Conservation (phyloP, 768 basidiomycete species). For the Boletus vinaceobasis region DNA sequence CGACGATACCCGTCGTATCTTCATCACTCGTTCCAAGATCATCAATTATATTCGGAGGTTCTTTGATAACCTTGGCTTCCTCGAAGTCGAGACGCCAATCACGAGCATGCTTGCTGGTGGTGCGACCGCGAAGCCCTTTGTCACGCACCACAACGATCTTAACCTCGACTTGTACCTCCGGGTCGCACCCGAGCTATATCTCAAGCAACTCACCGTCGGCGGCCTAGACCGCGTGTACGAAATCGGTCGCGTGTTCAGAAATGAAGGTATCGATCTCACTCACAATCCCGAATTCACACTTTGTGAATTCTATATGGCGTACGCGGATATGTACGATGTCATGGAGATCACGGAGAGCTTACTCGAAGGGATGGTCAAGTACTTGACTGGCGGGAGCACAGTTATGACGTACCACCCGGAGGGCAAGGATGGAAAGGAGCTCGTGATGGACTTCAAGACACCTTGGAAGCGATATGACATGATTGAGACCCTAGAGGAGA, state of each 20-base stretch:
- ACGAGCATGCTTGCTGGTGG: slow-evolving; percentile 96
- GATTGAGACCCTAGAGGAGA: slow-evolving; percentile 94
- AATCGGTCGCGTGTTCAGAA: slow-evolving; percentile 96
- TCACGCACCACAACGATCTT: slow-evolving; percentile 99
- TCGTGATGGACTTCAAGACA: slow-evolving; percentile 81
- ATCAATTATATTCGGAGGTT: slow-evolving; percentile 92
- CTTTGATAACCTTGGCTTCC: slow-evolving; percentile 88
- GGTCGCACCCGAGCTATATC: slow-evolving; percentile 95
- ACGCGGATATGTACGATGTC: slow-evolving; percentile 97
- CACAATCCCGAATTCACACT: slow-evolving; percentile 99
- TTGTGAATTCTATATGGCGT: slow-evolving; percentile 99
- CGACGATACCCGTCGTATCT: slow-evolving; percentile 83
- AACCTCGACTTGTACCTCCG: slow-evolving; percentile 95
- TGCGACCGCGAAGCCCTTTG: slow-evolving; percentile 97
- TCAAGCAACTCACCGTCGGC: slow-evolving; percentile 96
- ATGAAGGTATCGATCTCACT: slow-evolving; percentile 97
- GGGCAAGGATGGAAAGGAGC: slow-evolving; percentile 76
- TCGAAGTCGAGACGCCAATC: slow-evolving; percentile 99
- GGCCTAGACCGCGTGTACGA: slow-evolving; percentile 98
- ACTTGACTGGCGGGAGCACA: slow-evolving; percentile 75
- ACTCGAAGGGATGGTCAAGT: slow-evolving; percentile 88
- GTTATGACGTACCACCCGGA: slow-evolving; percentile 88
- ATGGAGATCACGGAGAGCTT: slow-evolving; percentile 96
- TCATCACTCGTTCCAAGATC: slow-evolving; percentile 84
- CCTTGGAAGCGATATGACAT: slow-evolving; percentile 99